Evolutionary conservation across 2,329 filamentous ascomycete genomes (phyloP), one percentile per base, ranked within the genome.

Genomic region (Juglanconis oblonga): DNA sequence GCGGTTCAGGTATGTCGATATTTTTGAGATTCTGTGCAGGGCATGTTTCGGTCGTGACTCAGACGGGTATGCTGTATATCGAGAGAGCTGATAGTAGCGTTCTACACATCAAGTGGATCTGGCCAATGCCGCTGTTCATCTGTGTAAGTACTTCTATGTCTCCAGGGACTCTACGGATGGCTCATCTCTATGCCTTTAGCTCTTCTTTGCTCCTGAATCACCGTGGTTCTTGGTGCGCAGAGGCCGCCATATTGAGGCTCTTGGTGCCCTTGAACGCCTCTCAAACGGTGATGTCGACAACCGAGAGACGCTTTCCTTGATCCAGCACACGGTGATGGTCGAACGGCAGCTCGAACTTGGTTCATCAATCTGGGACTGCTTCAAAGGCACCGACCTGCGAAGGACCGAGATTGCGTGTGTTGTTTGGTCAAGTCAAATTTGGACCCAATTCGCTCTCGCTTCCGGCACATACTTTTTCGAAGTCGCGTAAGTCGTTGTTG

Each of bases 171-270:
- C 8, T 24, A 17, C 40, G 14, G 45, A 1, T 2, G 24, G 5
- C 10, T 2, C 8, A 47, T 31, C 2, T 5, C 36, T 9, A 55
- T n/a, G 5, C 3, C 69, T 72, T 1, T 72, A 73, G 10, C 65
- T 78, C 32, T 71, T 73, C 38, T 77, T 76, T 63, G 73, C 77
- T 5, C 76, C 76, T 2, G 76, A 79, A 58, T 76, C 73, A 31
- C 76, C 76, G 0, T 78, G 76, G 72, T 78, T 76, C 75, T 66
- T 79, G 13, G 71, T 78, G 24, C 73, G 76, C 5, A 72, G 71
- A 50, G 75, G 73, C 3, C 68, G 70, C 29, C 64, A 61, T 10
- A 72, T 74, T 1, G 75, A 78, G 29, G 77, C 76, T 3, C 68
- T 71, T 24, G 65, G 68, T 40, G 71, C 75, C 5, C 65, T 79